Percentiles rank a stretch among this genome's conserved stretches.
Conservation (phyloP, 208 protist genomes). For the Vickermania spadyakhi region DNA sequence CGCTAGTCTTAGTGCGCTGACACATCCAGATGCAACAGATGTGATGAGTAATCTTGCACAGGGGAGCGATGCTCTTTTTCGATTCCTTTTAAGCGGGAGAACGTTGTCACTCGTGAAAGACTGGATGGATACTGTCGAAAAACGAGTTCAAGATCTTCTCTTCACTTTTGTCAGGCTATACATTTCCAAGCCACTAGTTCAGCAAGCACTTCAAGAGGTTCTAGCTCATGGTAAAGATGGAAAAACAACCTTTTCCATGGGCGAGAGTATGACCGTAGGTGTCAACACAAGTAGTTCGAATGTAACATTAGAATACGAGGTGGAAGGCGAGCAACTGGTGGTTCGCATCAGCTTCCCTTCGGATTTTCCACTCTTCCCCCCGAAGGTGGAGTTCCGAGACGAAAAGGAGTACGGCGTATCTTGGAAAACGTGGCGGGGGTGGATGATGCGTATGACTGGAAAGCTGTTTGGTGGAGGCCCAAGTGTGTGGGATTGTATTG, state of each 20-base stretch:
- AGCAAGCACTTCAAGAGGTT: conserved; percentile 61
- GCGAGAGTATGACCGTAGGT: conserved; percentile 49
- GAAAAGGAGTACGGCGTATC: conserved; percentile 61
- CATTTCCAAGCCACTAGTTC: conserved; percentile 61
- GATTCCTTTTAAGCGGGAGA: conserved; percentile 45
- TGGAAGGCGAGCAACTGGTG: conserved; percentile 67
- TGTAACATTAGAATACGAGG: conserved; percentile 68
- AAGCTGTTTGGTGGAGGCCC: conserved; percentile 71
- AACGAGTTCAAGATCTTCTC: conserved; percentile 53
- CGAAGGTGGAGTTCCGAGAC: conserved; percentile 40
- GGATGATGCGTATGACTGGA: conserved; percentile 87
- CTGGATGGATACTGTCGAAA: conserved; percentile 80
- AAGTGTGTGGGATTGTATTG: conserved; percentile 82
- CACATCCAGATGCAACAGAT: conserved; percentile 24
- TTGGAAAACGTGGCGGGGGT: conserved; percentile 68
- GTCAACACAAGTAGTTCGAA: conserved; percentile 42
- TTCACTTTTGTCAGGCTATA: conserved; percentile 54
- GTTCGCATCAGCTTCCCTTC: conserved; percentile 64
- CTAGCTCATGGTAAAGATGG: conserved; percentile 59
- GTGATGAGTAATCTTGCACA: conserved; percentile 62
- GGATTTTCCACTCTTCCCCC: conserved; percentile 61
- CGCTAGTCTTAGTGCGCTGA: conserved; percentile 56
- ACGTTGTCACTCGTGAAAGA: conserved; percentile 50
- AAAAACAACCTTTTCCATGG: conserved; percentile 42
- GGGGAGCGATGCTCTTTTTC: conserved; percentile 65